A percentile compares a stretch with the other conserved stretches of the same genome.
These are phyloP conservation scores for Nothophaeocryptopus gaeumannii DNA, from an alignment of 2,329 filamentous ascomycete genomes.

Conservation along the genomic window DNA sequence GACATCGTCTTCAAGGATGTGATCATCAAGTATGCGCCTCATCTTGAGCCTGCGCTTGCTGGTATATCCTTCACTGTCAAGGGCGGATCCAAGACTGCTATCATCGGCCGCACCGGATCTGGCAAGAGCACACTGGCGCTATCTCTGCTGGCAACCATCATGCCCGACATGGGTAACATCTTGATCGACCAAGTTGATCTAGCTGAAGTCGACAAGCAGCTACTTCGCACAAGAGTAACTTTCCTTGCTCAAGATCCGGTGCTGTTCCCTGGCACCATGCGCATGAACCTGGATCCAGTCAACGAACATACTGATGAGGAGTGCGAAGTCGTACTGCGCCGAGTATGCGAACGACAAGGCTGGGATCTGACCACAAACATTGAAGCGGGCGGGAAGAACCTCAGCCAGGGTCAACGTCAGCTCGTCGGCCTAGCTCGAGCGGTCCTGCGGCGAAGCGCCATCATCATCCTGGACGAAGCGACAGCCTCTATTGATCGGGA, in stretches of 20 bases:
- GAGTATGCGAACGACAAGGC: conserved; percentile 54
- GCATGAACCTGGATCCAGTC: conserved; percentile 62
- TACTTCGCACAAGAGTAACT: conserved; percentile 60
- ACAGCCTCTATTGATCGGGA: conserved; percentile 64
- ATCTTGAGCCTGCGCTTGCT: conserved; percentile 69
- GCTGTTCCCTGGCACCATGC: conserved; percentile 61
- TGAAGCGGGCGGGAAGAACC: conserved; percentile 60
- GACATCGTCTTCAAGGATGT: conserved; percentile 74
- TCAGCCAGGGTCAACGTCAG: conserved; percentile 64
- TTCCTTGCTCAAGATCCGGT: conserved; percentile 67
- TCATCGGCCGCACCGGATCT: conserved; percentile 77
- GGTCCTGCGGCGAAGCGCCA: conserved; percentile 57
- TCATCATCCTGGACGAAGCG: conserved; percentile 65
- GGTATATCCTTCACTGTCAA: conserved; percentile 71
- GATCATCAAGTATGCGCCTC: conserved; percentile 74
- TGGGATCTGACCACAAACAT: conserved; percentile 58
- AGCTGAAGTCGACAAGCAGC: conserved; percentile 56
- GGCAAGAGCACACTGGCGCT: conserved; percentile 77
- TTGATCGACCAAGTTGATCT: conserved; percentile 61
- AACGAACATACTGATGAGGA: conserved; percentile 55
- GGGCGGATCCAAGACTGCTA: conserved; percentile 71
- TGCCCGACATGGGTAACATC: conserved; percentile 56
- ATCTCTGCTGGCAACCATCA: conserved; percentile 56
- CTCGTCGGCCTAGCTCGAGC: conserved; percentile 64
- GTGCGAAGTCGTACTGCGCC: conserved; percentile 52